These are phyloP conservation scores for Fusarium nanum DNA, from an alignment of 2,329 filamentous ascomycete genomes.

Conservation along the genomic window DNA sequence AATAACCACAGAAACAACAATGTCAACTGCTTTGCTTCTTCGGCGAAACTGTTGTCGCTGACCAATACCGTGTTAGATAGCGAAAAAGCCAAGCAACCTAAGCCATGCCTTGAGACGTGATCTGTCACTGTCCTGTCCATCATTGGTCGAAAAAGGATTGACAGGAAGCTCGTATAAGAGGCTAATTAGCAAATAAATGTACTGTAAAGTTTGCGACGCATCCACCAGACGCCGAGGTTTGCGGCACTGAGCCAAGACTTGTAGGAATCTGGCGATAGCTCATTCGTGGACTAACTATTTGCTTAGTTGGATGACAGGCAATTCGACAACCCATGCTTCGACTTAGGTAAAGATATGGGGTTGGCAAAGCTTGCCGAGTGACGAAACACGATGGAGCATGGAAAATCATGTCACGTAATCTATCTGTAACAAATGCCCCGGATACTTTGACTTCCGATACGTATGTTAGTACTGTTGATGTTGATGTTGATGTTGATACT, in stretches of 20 bases:
- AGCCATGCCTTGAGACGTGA: slow-evolving; percentile 13
- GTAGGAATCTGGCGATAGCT: slow-evolving; percentile 4
- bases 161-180: slow-evolving; percentile 14
- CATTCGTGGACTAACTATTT: slow-evolving; percentile 44
- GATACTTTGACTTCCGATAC: slow-evolving; percentile 30
- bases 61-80: slow-evolving; percentile 20
- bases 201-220: neutral
- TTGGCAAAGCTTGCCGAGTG: slow-evolving; percentile 26
- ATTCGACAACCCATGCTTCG: slow-evolving; percentile 15
- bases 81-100: slow-evolving; percentile 24
- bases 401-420: slow-evolving; percentile 19
- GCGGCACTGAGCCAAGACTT: slow-evolving; percentile 7
- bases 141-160: slow-evolving; percentile 27
- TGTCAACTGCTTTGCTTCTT: neutral
- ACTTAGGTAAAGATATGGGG: slow-evolving; percentile 33
- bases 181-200: slow-evolving; percentile 5
- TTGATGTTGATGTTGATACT: neutral
- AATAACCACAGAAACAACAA: slow-evolving; percentile 11
- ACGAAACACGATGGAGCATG: slow-evolving; percentile 31
- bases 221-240: slow-evolving; percentile 9
- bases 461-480: neutral
- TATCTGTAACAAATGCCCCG: slow-evolving; percentile 39
- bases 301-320: slow-evolving; percentile 25
- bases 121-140: slow-evolving; percentile 11
- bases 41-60: slow-evolving; percentile 28